Base-by-base conservation (phyloP, 768 basidiomycete genomes). In the Pleurotus salmoneostramineus region DNA sequence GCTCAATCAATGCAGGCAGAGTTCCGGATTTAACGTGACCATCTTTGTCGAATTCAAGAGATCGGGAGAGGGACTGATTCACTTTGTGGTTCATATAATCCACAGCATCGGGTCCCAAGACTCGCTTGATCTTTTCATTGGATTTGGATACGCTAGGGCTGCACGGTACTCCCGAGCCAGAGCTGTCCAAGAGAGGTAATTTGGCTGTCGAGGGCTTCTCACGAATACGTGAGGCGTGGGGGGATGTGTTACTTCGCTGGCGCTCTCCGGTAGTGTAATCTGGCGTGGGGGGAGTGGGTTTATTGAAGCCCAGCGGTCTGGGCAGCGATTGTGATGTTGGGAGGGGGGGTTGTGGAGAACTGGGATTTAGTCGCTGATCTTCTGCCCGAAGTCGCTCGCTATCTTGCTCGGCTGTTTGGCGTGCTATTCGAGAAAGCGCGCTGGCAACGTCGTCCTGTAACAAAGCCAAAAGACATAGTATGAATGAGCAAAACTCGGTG, bases 1-100 rank as follows among this genome's bases (percentile, higher is more conserved):
- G 77, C 67, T 89, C 89, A 10, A 93, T 82, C 34, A 95, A 74
- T 4, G 89, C 92, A 5, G 75, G 72, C 21, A 93, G 67, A 0
- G 89, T 88, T 3, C 89, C 94, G 15, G 81, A 82, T 56, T 80
- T 80, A 52, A 93, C 80, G 36, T 76, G 71, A 1, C 91, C 88
- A 55, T 89, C 87, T 36, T 75, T 71, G 56, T 87, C 85, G 37
- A 86, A 66, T 27, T 78, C 37, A 95, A 76, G 61, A 91, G 82
- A 49, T 85, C 80, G 7, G 79, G 73, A 65, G 84, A 82, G 52
- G n/a, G n/a, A n/a, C n/a, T n/a, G n/a, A n/a, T n/a, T n/a, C n/a
- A n/a, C n/a, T n/a, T n/a, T n/a, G 75, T 74, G 5, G 84, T 80
- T 21, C 78, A 81, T 31, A 91, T 75, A 66, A 83, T 89, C 79